Percentiles rank a stretch among this genome's conserved stretches.
Evolutionary conservation across 805 yeast genomes (phyloP).

Genomic region (Spathaspora hagerdaliae): DNA sequence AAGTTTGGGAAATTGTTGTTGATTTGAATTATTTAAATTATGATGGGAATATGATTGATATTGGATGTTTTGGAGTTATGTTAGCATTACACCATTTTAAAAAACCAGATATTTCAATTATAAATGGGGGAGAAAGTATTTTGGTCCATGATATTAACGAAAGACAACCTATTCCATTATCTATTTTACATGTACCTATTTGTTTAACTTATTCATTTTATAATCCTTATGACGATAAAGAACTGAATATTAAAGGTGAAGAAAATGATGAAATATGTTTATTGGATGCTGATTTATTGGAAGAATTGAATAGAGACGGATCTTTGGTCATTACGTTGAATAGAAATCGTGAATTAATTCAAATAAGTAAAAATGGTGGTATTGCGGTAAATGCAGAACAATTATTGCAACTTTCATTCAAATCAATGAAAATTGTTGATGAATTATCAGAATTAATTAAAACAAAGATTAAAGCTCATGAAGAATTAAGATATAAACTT

Average conservation of each 20-base stretch:
- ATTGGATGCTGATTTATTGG: constrained; percentile 73
- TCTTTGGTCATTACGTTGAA: constrained; percentile 81
- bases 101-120: constrained; percentile 70
- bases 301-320: constrained; percentile 75
- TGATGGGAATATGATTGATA: constrained; percentile 92
- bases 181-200: constrained; percentile 84
- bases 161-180: constrained; percentile 81
- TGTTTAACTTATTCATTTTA: constrained; percentile 87
- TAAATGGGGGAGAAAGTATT: constrained; percentile 43
- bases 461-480: constrained; percentile 51
- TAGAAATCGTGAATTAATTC: constrained; percentile 87
- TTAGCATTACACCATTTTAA: constrained; percentile 78
- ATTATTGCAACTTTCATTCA: constrained; percentile 63
- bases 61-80: constrained; percentile 86
- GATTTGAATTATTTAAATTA: constrained; percentile 85
- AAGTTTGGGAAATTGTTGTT: constrained; percentile 89
- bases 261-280: constrained; percentile 55
- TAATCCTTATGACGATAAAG: constrained; percentile 55
- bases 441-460: constrained; percentile 62
- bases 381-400: constrained; percentile 70
- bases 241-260: constrained; percentile 69
- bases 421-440: constrained; percentile 63
- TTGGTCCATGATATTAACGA: constrained; percentile 70
- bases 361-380: constrained; percentile 87
- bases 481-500: constrained; percentile 38